phyloP scores from a whole-genome alignment of 2,329 filamentous ascomycete genomes.

The Periglandula ipomoeae region DNA sequence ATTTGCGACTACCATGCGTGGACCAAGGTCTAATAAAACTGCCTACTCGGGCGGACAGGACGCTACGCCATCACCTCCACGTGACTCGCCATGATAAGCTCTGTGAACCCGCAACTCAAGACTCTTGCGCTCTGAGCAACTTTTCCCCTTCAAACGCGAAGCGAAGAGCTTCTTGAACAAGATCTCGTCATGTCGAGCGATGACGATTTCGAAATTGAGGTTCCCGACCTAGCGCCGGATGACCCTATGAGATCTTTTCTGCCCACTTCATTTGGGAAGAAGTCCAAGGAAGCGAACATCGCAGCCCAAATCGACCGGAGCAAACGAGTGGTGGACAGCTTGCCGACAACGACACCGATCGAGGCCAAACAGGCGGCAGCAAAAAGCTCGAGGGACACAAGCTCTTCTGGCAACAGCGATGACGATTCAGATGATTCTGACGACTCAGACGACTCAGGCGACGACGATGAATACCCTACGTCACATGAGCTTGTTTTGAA shows the following conservation, averaged over 20 bases:
- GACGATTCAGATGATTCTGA: conserved; percentile 28
- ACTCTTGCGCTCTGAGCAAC: too few species aligned
- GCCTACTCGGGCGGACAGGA: too few species aligned
- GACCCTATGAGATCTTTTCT: conserved; percentile 70
- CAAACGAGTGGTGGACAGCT: conserved; percentile 42
- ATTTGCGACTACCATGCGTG: too few species aligned
- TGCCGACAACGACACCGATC: not conserved
- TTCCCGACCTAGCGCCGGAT: conserved; percentile 45
- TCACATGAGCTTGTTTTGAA: conserved; percentile 90
- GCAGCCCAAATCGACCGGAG: conserved; percentile 73
- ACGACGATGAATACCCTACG: conserved; percentile 81
- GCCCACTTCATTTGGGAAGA: conserved; percentile 78
- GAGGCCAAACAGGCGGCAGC: conserved; percentile 10
- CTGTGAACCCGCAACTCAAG: too few species aligned
- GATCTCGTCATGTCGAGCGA: conserved; percentile 44
- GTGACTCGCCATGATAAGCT: not conserved
- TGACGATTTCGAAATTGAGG: conserved; percentile 49
- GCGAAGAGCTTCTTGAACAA: not conserved
- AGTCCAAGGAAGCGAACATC: conserved; percentile 62
- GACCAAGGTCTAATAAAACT: too few species aligned
- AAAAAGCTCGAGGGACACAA: conserved; percentile 9
- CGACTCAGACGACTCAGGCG: conserved; percentile 50
- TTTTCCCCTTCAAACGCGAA: not conserved
- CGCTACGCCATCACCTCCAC: not conserved
- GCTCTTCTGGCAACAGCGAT: conserved; percentile 8